phyloP scores from a whole-genome alignment of 495 filamentous ascomycete species.

The Trichoderma parareesei region DNA sequence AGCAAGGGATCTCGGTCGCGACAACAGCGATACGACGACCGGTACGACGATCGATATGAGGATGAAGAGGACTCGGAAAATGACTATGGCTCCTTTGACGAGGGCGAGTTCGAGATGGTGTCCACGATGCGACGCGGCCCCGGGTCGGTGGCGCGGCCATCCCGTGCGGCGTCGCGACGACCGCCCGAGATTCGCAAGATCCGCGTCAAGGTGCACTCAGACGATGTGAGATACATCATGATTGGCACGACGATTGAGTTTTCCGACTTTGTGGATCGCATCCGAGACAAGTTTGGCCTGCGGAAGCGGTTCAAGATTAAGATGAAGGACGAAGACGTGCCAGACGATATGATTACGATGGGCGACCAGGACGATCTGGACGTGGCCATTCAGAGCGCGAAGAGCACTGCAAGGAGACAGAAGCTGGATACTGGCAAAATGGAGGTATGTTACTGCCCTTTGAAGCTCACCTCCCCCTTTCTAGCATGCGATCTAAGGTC shows the following conservation, averaged over 20 bases:
- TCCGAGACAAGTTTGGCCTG: conserved; percentile 79
- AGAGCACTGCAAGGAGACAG: conserved; percentile 61
- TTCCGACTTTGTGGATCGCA: conserved; percentile 62
- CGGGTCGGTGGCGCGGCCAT: conserved; percentile 30
- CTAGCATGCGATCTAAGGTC: conserved; percentile 10
- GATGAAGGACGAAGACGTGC: conserved; percentile 68
- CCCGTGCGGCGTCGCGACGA: conserved; percentile 36
- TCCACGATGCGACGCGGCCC: conserved; percentile 34
- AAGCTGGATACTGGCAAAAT: conserved; percentile 84
- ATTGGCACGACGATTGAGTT: conserved; percentile 66
- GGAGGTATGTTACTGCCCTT: conserved; percentile 56
- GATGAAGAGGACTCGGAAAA: conserved; percentile 64
- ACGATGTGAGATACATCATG: conserved; percentile 93
- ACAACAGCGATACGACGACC: conserved; percentile 53
- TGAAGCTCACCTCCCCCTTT: background rate
- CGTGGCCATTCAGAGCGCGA: conserved; percentile 62
- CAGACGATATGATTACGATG: conserved; percentile 90
- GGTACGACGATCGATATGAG: no score
- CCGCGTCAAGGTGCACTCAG: conserved; percentile 81
- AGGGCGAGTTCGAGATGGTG: conserved; percentile 81
- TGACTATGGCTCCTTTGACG: conserved; percentile 59
- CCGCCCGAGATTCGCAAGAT: conserved; percentile 49
- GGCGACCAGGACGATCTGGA: conserved; percentile 95
- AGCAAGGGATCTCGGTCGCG: conserved; percentile 28
- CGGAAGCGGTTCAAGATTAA: conserved; percentile 64